Evolutionary conservation across 495 filamentous ascomycete genomes (phyloP).

Genomic region (Penicillium chermesinum): DNA sequence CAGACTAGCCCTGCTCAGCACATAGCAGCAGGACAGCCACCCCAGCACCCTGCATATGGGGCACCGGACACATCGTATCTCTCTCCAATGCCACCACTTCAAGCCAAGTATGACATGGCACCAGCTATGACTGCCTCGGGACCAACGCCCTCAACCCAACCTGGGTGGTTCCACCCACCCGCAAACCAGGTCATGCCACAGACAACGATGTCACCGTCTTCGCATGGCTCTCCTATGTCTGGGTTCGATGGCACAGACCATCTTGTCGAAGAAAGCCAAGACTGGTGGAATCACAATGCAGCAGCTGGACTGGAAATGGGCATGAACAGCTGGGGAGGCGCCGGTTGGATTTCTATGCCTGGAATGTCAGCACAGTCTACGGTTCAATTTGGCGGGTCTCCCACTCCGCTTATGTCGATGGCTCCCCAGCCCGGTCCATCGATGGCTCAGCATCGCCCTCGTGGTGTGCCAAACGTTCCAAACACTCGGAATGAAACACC

Average conservation of each 20-base stretch:
- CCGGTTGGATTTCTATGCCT: slow-evolving; percentile 13
- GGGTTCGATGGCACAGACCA: slow-evolving; percentile 44
- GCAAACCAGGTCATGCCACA: slow-evolving; percentile 15
- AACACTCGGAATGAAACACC: slow-evolving; percentile 2
- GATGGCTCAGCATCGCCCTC: slow-evolving; percentile 1
- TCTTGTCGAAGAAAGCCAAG: slow-evolving; percentile 50
- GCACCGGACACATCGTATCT: slow-evolving; percentile 37
- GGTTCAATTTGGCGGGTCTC: slow-evolving; percentile 6
- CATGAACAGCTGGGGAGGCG: slow-evolving; percentile 47
- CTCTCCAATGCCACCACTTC: slow-evolving; percentile 9
- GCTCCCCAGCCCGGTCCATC: slow-evolving; percentile 6
- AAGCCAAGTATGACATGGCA: background rate
- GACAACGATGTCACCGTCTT: slow-evolving; percentile 18
- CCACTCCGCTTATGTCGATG: slow-evolving; percentile 10
- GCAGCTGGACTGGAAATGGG: slow-evolving; percentile 32
- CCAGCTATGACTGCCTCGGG: slow-evolving; percentile 13
- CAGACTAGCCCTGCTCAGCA: no score
- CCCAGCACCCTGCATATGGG: slow-evolving; percentile 5
- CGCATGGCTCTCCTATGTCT: slow-evolving; percentile 30
- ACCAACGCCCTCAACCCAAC: slow-evolving; percentile 7
- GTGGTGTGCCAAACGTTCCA: background rate
- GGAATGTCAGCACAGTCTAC: slow-evolving; percentile 1
- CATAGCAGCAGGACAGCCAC: slow-evolving; percentile 14
- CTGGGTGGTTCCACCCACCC: slow-evolving; percentile 24
- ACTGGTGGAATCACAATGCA: slow-evolving; percentile 56